A percentile compares a stretch with the other conserved stretches of the same genome.
Conservation (phyloP, 192 early-diverging fungal genomes). For the Coemansia sp. region DNA sequence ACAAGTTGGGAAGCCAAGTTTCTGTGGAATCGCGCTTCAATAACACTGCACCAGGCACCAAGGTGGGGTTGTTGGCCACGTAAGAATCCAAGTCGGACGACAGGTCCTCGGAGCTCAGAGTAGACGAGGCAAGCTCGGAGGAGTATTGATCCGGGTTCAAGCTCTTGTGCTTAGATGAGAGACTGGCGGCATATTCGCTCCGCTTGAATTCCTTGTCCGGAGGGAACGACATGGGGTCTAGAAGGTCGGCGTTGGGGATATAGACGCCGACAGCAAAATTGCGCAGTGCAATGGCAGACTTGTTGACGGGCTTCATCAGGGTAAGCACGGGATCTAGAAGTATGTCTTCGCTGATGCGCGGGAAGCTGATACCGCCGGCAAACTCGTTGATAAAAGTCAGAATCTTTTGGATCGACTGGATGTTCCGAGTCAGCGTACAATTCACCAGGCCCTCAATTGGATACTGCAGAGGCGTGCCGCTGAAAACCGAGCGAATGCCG, state of each 20-base stretch:
- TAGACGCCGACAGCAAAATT: constrained; percentile 37
- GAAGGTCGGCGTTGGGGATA: constrained; percentile 23
- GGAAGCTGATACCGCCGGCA: constrained; percentile 29
- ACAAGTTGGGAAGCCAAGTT: neutral
- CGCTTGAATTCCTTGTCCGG: constrained; percentile 1
- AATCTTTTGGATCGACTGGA: constrained; percentile 33
- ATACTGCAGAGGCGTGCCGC: constrained; percentile 26
- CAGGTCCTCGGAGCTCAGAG: neutral
- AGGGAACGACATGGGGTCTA: constrained; percentile 26
- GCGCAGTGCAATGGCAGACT: constrained; percentile 21
- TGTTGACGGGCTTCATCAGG: constrained; percentile 29
- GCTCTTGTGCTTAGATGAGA: neutral
- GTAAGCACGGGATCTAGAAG: constrained; percentile 17
- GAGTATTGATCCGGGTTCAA: neutral
- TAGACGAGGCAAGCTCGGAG: neutral
- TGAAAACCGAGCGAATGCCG: constrained; percentile 37
- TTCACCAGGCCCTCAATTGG: constrained; percentile 50
- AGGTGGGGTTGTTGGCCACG: neutral
- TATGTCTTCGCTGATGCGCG: constrained; percentile 25
- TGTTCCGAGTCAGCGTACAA: constrained; percentile 50
- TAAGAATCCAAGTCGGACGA: neutral
- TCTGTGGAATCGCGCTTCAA: constrained; percentile 1
- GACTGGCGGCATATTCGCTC: neutral
- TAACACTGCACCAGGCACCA: neutral
- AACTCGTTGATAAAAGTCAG: constrained; percentile 40